Conservation (phyloP, 257 asterid genomes). For the Pogostemon cablin region DNA sequence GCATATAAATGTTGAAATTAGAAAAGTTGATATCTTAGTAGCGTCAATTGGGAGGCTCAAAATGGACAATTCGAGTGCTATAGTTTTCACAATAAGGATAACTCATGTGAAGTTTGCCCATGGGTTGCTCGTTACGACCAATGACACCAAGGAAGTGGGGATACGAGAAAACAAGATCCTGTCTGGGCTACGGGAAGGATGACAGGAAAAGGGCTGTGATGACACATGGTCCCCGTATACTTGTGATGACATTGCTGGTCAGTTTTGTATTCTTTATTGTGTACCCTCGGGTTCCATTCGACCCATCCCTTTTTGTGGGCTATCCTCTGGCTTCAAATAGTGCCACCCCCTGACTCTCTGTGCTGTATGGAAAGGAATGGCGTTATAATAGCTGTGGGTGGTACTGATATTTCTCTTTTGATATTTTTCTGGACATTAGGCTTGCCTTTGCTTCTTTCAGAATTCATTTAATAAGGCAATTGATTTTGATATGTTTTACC, state of each 20-base stretch:
- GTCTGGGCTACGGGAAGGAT: conserved; percentile 60
- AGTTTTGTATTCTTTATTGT: conserved; percentile 31
- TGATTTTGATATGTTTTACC: conserved; percentile 34
- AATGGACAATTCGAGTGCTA: conserved; percentile 39
- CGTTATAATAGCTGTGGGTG: conserved; percentile 26
- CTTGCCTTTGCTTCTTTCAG: conserved; percentile 17
- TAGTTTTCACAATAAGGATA: conserved; percentile 27
- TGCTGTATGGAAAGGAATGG: conserved; percentile 39
- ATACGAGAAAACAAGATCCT: conserved; percentile 46
- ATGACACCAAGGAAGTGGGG: conserved; percentile 44
- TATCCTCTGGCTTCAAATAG: conserved; percentile 33
- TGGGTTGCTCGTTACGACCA: conserved; percentile 37
- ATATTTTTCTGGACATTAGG: conserved; percentile 25
- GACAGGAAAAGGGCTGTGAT: conserved; percentile 39
- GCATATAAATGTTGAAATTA: conserved; percentile 25
- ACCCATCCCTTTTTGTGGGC: conserved; percentile 44
- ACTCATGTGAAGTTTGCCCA: conserved; percentile 43
- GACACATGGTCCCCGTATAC: conserved; percentile 47
- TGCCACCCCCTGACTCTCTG: conserved; percentile 25
- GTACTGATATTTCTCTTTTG: conserved; percentile 29
- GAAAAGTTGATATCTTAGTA: conserved; percentile 19
- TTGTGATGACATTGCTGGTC: conserved; percentile 29
- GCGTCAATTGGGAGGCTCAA: conserved; percentile 15
- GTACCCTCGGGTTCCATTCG: conserved; percentile 26
- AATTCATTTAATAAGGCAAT: conserved; percentile 17